Conservation (phyloP, 371 early-diverging fungal genomes). For the Mortierella sp. region DNA sequence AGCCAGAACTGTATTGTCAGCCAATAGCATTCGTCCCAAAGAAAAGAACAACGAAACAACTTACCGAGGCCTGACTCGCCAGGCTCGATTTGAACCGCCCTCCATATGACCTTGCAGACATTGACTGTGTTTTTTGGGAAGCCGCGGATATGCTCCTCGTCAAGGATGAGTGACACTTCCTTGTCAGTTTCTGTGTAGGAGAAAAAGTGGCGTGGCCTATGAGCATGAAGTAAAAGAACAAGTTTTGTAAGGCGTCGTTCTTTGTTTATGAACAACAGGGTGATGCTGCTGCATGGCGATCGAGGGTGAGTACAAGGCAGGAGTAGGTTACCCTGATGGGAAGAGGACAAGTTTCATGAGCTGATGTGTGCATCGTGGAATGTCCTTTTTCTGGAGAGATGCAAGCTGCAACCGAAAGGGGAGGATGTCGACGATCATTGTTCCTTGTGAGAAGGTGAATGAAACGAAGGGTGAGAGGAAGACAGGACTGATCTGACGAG, state of each 20-base stretch:
- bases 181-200: slow-evolving; percentile 55
- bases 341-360: slow-evolving; percentile 56
- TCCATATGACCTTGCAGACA: slow-evolving; percentile 50
- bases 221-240: background rate
- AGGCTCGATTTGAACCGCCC: slow-evolving; percentile 54
- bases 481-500: background rate
- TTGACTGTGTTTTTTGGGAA: slow-evolving; percentile 39
- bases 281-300: background rate
- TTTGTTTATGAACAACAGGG: background rate
- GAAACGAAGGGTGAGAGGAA: background rate
- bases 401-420: slow-evolving; percentile 52
- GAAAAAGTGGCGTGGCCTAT: slow-evolving; percentile 39
- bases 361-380: slow-evolving; percentile 56
- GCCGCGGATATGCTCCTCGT: slow-evolving; percentile 38
- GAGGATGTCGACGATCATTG: slow-evolving; percentile 53
- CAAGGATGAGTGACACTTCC: slow-evolving; percentile 53
- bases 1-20: too few species aligned
- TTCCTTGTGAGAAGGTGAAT: background rate
- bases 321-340: slow-evolving; percentile 33
- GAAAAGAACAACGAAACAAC: background rate
- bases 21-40: background rate
- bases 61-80: slow-evolving; percentile 55
- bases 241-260: background rate
- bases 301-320: background rate
- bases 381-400: slow-evolving; percentile 46